Conservation (phyloP, 495 filamentous ascomycete species). For the Astrothelium macrocarpum region DNA sequence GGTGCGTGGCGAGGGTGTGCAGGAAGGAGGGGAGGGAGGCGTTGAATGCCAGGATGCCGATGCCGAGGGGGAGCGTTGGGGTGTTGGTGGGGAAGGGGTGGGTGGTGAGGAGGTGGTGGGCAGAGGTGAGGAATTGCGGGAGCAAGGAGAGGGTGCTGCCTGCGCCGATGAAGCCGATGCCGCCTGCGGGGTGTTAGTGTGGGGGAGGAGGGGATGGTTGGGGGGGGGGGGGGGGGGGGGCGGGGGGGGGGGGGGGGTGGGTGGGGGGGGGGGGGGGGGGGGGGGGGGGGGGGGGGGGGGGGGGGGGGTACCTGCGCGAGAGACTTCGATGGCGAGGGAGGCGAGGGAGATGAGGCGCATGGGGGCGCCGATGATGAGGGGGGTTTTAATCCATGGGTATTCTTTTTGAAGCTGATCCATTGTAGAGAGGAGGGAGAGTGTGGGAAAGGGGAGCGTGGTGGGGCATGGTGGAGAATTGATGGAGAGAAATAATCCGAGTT, state of each 20-base stretch:
- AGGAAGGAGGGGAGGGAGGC: slow-evolving; percentile 39
- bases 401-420: slow-evolving; percentile 21
- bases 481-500: background rate
- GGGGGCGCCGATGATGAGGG: slow-evolving; percentile 58
- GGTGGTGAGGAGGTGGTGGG: slow-evolving; percentile 20
- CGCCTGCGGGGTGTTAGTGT: slow-evolving; percentile 16
- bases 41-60: slow-evolving; percentile 54
- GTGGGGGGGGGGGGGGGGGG: background rate
- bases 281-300: background rate
- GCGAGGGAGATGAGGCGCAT: slow-evolving; percentile 63
- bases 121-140: slow-evolving; percentile 17
- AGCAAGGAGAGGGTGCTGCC: slow-evolving; percentile 30
- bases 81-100: slow-evolving; percentile 14
- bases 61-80: slow-evolving; percentile 45
- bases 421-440: too few species aligned
- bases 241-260: background rate
- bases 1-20: slow-evolving; percentile 32
- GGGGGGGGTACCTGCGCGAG: slow-evolving; percentile 43
- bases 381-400: slow-evolving; percentile 56
- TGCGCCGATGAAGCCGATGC: slow-evolving; percentile 35
- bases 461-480: background rate
- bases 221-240: too few species aligned
- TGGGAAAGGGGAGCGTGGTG: background rate
- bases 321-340: slow-evolving; percentile 48
- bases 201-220: background rate